Evolutionary conservation across 805 yeast species (phyloP).

Genomic region (Dipodascopsis tothii): DNA sequence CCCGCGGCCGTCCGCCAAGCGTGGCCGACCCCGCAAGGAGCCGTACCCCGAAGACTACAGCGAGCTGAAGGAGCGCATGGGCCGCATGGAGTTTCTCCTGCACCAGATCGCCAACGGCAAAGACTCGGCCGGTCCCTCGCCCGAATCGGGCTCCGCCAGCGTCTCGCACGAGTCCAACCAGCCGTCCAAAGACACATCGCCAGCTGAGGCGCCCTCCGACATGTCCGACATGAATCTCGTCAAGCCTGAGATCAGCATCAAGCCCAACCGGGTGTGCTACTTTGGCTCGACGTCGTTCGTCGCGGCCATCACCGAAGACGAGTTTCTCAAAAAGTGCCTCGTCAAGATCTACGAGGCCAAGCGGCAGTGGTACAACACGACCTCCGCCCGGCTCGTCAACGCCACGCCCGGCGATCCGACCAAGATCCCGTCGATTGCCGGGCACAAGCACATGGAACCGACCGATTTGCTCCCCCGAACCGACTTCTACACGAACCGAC

Average conservation of each 20-base stretch:
- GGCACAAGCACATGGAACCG: not conserved
- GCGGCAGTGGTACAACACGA: not conserved
- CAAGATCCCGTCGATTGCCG: not conserved
- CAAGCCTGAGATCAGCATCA: slow-evolving; percentile 14
- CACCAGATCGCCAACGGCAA: slow-evolving; percentile 3
- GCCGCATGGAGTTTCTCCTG: slow-evolving; percentile 12
- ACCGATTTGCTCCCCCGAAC: not conserved
- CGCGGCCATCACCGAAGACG: slow-evolving; percentile 13
- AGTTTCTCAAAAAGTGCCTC: slow-evolving; percentile 9
- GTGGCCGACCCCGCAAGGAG: not conserved
- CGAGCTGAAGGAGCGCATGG: slow-evolving; percentile 13
- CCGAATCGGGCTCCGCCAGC: too few relatives aligned
- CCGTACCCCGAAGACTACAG: not conserved
- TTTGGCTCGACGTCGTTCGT: slow-evolving; percentile 16
- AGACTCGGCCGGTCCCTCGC: too few relatives aligned
- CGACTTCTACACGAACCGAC: not conserved
- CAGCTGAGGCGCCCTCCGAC: not conserved
- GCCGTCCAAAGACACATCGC: too few relatives aligned
- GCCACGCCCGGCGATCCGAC: not conserved
- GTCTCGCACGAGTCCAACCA: too few relatives aligned
- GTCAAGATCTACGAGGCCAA: slow-evolving; percentile 8
- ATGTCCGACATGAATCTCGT: slow-evolving; percentile 5
- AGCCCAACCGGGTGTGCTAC: slow-evolving; percentile 12
- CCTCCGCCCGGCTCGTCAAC: not conserved
- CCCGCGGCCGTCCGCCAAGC: too few relatives aligned